A percentile compares a stretch with the other conserved stretches of the same genome.
phyloP scores from a whole-genome alignment of 495 filamentous ascomycete species.

The Podospora appendiculata region DNA sequence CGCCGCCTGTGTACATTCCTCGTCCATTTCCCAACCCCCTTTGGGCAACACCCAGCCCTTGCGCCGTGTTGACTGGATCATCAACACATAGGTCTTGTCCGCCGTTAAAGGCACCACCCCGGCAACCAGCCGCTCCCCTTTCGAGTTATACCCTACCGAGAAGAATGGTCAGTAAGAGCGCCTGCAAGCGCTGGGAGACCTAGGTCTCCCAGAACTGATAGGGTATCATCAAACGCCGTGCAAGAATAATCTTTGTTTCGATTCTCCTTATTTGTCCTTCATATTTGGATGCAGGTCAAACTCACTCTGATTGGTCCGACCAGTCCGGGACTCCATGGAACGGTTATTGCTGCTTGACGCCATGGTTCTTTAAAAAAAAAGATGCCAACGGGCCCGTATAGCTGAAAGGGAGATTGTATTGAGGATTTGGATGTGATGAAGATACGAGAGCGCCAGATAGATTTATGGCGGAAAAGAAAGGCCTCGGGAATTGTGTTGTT shows the following conservation, averaged over 20 bases:
- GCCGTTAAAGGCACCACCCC: slow-evolving; percentile 74
- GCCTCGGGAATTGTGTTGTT: too few relatives aligned
- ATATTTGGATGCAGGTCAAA: slow-evolving; percentile 14
- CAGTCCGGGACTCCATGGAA: slow-evolving; percentile 70
- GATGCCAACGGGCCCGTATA: too few relatives aligned
- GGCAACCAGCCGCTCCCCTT: slow-evolving; percentile 91
- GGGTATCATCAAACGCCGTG: too few relatives aligned
- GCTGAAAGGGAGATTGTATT: too few relatives aligned
- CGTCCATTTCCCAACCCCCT: slow-evolving; percentile 95
- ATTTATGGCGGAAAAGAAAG: too few relatives aligned
- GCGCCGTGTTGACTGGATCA: slow-evolving; percentile 86
- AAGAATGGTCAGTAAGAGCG: slow-evolving; percentile 28
- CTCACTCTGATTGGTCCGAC: slow-evolving; percentile 74
- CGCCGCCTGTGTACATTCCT: slow-evolving; percentile 52
- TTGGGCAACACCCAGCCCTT: slow-evolving; percentile 93
- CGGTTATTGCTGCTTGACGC: slow-evolving; percentile 48
- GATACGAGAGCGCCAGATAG: too few relatives aligned
- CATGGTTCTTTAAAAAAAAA: slow-evolving; percentile 18
- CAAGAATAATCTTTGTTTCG: not conserved
- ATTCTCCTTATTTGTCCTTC: not conserved
- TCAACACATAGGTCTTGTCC: slow-evolving; percentile 67
- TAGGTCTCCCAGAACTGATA: not conserved
- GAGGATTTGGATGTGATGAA: too few relatives aligned
- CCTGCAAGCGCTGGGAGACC: slow-evolving; percentile 1
- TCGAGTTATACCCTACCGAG: slow-evolving; percentile 73